phyloP scores from a whole-genome alignment of 495 filamentous ascomycete species.

The Umbilicaria muhlenbergii region DNA sequence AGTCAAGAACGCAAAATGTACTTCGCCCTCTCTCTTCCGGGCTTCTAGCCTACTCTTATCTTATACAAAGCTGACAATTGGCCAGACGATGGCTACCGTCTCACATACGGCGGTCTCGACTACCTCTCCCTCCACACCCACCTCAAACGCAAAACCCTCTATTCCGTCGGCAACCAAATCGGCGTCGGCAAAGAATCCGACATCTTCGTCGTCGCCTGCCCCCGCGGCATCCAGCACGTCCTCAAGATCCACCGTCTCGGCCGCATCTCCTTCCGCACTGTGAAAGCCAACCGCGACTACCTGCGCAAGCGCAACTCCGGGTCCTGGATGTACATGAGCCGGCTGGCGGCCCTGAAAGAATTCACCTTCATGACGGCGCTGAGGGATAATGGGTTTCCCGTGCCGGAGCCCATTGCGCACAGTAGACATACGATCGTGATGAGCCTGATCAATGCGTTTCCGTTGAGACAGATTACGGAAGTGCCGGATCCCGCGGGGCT shows the following conservation, averaged over 20 bases:
- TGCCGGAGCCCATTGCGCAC: slow-evolving; percentile 74
- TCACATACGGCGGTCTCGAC: slow-evolving; percentile 93
- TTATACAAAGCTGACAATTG: not conserved
- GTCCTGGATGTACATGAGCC: slow-evolving; percentile 95
- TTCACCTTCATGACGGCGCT: slow-evolving; percentile 85
- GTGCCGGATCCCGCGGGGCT: slow-evolving; percentile 65
- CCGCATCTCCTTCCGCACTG: slow-evolving; percentile 89
- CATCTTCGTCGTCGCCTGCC: slow-evolving; percentile 78
- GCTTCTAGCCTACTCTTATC: not conserved
- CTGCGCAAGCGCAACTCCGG: slow-evolving; percentile 61
- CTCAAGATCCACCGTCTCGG: slow-evolving; percentile 92
- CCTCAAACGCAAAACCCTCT: slow-evolving; percentile 58
- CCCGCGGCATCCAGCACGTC: slow-evolving; percentile 45
- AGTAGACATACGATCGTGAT: slow-evolving; percentile 92
- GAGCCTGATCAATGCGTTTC: slow-evolving; percentile 76
- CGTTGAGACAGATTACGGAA: slow-evolving; percentile 66
- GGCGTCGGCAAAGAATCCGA: slow-evolving; percentile 96
- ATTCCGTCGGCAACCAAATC: slow-evolving; percentile 87
- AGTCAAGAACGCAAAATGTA: slow-evolving; percentile 86
- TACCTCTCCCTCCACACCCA: slow-evolving; percentile 88
- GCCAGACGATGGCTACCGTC: slow-evolving; percentile 82
- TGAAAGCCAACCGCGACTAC: slow-evolving; percentile 94
- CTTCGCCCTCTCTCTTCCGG: not conserved
- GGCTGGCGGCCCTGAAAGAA: slow-evolving; percentile 83
- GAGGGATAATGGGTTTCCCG: slow-evolving; percentile 64